Conservation (phyloP, 2,329 filamentous ascomycete genomes). For the Thelonectria olida region DNA sequence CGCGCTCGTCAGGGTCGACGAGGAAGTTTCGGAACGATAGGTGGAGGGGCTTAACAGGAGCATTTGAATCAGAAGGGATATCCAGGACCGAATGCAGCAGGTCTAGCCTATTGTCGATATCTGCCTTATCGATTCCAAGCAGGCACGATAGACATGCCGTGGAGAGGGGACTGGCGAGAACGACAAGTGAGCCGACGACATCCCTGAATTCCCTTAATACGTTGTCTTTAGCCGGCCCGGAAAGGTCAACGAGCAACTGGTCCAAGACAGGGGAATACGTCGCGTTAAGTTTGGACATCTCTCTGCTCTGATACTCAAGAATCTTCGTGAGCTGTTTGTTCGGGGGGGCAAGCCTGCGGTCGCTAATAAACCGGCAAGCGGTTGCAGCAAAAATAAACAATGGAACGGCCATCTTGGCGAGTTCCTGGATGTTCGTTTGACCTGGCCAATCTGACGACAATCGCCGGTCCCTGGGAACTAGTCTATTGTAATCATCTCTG, state of each 20-base stretch:
- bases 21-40: background rate
- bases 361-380: constrained; percentile 39
- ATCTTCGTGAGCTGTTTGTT: no score
- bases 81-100: background rate
- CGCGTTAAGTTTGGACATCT: no score
- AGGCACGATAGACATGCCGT: background rate
- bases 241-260: background rate
- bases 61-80: background rate
- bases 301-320: no score
- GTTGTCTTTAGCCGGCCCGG: background rate
- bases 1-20: no score
- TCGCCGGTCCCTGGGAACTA: no score
- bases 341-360: constrained; percentile 10
- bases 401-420: constrained; percentile 43
- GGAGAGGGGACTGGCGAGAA: background rate
- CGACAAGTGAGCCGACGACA: background rate
- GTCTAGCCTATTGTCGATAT: background rate
- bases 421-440: background rate
- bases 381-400: constrained; percentile 49
- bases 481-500: no score
- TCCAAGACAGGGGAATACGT: constrained; percentile 18
- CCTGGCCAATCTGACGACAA: constrained; percentile 41
- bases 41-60: background rate
- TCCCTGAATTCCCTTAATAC: background rate
- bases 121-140: background rate